phyloP scores from a whole-genome alignment of 78 protist species.

The Thecamonas trahens region DNA sequence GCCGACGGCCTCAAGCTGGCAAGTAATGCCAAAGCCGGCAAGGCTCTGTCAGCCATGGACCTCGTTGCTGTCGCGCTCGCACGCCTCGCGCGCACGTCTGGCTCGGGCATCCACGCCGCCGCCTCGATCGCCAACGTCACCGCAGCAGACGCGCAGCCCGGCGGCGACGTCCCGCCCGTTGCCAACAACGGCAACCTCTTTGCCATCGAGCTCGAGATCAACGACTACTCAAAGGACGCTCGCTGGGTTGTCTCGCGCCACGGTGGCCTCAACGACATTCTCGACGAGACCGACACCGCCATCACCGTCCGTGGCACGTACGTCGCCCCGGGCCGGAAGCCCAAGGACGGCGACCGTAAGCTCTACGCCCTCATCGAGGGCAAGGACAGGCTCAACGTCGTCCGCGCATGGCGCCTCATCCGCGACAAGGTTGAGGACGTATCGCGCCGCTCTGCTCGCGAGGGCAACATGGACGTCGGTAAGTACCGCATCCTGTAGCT shows the following conservation, averaged over 20 bases:
- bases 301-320: constrained; percentile 56
- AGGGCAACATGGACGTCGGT: no score
- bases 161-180: no score
- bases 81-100: background rate
- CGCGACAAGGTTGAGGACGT: no score
- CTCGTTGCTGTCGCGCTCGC: background rate
- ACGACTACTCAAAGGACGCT: constrained; percentile 85
- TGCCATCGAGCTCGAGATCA: constrained; percentile 78
- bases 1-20: background rate
- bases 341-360: constrained; percentile 68
- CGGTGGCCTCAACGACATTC: background rate
- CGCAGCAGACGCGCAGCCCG: background rate
- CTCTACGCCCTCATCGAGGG: constrained; percentile 69
- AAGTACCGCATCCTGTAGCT: no score
- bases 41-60: background rate
- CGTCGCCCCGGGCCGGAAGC: constrained; percentile 55
- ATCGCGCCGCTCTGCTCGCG: no score
- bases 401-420: no score
- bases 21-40: background rate
- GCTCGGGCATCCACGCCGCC: background rate
- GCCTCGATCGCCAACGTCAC: background rate
- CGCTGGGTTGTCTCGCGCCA: constrained; percentile 39
- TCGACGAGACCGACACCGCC: background rate
- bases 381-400: no score
- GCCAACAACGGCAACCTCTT: background rate